Base-by-base conservation (phyloP, 2,329 filamentous ascomycete species). In the Cladorrhinum sp. region DNA sequence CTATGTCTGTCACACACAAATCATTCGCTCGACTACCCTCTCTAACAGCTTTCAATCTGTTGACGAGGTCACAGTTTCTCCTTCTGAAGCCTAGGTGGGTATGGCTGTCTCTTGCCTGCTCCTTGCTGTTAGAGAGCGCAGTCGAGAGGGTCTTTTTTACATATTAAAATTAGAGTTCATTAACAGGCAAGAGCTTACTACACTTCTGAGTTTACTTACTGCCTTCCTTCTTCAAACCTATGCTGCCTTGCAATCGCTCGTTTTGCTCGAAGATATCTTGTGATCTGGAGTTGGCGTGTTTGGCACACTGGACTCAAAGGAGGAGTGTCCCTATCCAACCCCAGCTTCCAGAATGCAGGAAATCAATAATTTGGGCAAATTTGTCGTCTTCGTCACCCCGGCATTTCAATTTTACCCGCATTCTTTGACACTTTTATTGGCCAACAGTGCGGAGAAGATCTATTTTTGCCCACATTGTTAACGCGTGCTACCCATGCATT, bases 381-480 rank as follows among this genome's bases (percentile, higher is more conserved):
- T 63, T 60, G 27, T 45, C 12, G 52, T 22, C 23, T 55, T 22
- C 32, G 23, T 45, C 18, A 18, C 20, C 41, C 18, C 41, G 41
- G 41, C 10, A 3, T 3, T 13, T 36, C 32, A 51, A 62, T 58
- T 65, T 65, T 63, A 24, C 59, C 63, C 63, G 27, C 50, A 27
- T 24, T 36, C 36, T 52, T 9, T 24, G 4, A 9, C 5, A 9
- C 5, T 6, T 1, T 25, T 23, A 59, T 65, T 63, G 57, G 59
- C 12, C 7, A 10, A 13, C 32, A 27, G 16, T 29, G 36, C 38
- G 22, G 22, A 27, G 36, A 18, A 48, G 8, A 38, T 38, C 57
- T 65, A 65, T 65, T 65, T 65, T 65, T 65, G 59, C 61, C 63
- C 63, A 56, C 54, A 54, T 54, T 52, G 20, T 36, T 57, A 18